These are phyloP conservation scores for Brasilioporus rufonigricans DNA, from an alignment of 768 basidiomycete genomes.

Conservation along the genomic window DNA sequence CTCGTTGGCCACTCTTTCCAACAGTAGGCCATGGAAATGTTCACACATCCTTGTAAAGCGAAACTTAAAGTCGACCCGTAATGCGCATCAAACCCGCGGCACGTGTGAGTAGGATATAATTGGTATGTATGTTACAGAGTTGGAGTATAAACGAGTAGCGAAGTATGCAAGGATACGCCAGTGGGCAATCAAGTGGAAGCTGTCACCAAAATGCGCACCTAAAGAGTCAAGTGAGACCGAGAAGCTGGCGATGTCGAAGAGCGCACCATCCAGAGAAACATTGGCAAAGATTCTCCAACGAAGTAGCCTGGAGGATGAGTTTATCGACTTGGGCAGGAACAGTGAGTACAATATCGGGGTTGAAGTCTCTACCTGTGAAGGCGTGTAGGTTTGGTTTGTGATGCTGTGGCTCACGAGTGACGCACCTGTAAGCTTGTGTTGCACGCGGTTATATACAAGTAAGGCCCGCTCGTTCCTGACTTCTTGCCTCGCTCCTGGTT, in stretches of 20 bases:
- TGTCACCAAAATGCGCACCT: slow-evolving; percentile 78
- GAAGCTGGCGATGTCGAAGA: background rate
- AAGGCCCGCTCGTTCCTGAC: slow-evolving; percentile 89
- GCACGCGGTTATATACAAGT: slow-evolving; percentile 90
- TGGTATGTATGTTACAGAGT: slow-evolving; percentile 22
- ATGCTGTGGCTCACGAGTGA: background rate
- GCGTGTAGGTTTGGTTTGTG: background rate
- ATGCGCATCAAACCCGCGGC: background rate
- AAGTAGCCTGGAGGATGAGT: slow-evolving; percentile 90
- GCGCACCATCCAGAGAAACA: slow-evolving; percentile 90
- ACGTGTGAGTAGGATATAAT: background rate
- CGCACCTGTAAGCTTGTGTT: slow-evolving; percentile 89
- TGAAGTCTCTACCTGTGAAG: slow-evolving; percentile 82
- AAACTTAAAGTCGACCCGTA: background rate
- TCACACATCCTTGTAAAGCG: no score
- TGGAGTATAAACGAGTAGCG: slow-evolving; percentile 13
- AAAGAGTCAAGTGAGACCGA: slow-evolving; percentile 4
- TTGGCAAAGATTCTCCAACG: slow-evolving; percentile 93
- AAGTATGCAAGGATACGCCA: slow-evolving; percentile 14
- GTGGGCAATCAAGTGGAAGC: background rate
- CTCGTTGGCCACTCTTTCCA: slow-evolving; percentile 6
- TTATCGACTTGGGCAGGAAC: slow-evolving; percentile 90
- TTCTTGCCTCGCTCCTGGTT: slow-evolving; percentile 67
- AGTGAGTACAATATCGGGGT: slow-evolving; percentile 69
- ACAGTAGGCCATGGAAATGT: no score